These are phyloP conservation scores for Podila horticola DNA, from an alignment of 192 early-diverging fungal genomes.

Conservation along the genomic window DNA sequence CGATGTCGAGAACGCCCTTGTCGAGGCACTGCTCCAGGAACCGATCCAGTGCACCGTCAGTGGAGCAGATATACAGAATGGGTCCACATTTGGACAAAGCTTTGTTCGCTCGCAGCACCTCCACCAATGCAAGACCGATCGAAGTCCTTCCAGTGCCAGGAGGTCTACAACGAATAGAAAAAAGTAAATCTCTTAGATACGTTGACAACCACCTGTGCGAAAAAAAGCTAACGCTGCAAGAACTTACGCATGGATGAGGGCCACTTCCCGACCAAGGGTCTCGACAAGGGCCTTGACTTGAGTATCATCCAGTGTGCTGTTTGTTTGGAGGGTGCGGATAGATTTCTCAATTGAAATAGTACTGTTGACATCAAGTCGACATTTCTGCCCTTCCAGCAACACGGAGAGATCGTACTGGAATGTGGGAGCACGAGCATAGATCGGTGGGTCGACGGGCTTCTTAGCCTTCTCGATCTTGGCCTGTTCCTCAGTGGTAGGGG, in stretches of 20 bases:
- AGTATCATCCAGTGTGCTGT: conserved; percentile 57
- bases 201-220: background rate
- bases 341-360: background rate
- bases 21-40: conserved; percentile 66
- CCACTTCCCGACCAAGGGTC: conserved; percentile 58
- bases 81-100: conserved; percentile 40
- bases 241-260: conserved; percentile 62
- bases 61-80: conserved; percentile 62
- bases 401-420: conserved; percentile 46
- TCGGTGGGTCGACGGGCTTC: conserved; percentile 28
- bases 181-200: background rate
- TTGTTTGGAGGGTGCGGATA: background rate
- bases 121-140: conserved; percentile 62
- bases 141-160: conserved; percentile 63
- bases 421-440: conserved; percentile 49
- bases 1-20: conserved; percentile 42
- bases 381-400: conserved; percentile 10
- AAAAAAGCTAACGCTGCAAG: background rate
- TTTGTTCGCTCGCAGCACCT: conserved; percentile 49
- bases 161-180: conserved; percentile 34
- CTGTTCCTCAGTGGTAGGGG: conserved; percentile 16
- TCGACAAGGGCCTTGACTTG: conserved; percentile 61
- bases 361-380: conserved; percentile 16
- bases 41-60: conserved; percentile 71
- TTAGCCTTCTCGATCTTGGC: background rate